These are phyloP conservation scores for Rhizoclosmatium sp. DNA, from an alignment of 192 early-diverging fungal genomes.

Conservation along the genomic window DNA sequence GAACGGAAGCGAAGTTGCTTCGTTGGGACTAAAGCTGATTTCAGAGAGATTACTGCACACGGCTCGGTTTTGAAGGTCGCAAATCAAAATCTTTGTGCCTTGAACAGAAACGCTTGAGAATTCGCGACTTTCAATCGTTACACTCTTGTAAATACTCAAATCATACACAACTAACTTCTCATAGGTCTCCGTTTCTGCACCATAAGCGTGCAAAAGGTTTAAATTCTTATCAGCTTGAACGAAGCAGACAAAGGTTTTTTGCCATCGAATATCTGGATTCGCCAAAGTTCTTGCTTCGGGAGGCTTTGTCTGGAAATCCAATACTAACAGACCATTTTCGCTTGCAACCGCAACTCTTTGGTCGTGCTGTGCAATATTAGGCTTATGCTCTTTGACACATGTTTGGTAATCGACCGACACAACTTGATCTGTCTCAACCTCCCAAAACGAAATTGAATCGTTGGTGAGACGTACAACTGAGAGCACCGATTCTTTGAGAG, in stretches of 20 bases:
- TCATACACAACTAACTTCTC: background rate
- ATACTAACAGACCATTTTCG: background rate
- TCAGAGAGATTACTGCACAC: background rate
- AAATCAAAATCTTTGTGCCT: background rate
- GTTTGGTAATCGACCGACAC: background rate
- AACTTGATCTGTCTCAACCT: background rate
- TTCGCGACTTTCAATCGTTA: background rate
- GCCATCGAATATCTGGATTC: background rate
- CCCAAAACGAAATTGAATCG: background rate
- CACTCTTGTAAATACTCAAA: background rate
- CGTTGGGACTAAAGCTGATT: background rate
- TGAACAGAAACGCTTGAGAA: conserved; percentile 6
- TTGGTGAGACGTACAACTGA: background rate
- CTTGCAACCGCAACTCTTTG: background rate
- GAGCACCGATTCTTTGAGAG: background rate
- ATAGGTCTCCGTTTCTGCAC: too few relatives aligned
- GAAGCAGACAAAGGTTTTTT: too few relatives aligned
- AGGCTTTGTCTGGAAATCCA: background rate
- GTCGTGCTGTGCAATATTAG: too few relatives aligned
- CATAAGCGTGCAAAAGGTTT: too few relatives aligned
- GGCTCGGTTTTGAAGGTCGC: background rate
- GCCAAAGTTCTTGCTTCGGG: background rate
- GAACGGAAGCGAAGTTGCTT: background rate
- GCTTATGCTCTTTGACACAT: background rate
- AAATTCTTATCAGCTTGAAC: too few relatives aligned